Evolutionary conservation across 176 grass and related monocot species (phyloP), one percentile per base, ranked within the genome.

Genomic region (Oryza meyeriana): DNA sequence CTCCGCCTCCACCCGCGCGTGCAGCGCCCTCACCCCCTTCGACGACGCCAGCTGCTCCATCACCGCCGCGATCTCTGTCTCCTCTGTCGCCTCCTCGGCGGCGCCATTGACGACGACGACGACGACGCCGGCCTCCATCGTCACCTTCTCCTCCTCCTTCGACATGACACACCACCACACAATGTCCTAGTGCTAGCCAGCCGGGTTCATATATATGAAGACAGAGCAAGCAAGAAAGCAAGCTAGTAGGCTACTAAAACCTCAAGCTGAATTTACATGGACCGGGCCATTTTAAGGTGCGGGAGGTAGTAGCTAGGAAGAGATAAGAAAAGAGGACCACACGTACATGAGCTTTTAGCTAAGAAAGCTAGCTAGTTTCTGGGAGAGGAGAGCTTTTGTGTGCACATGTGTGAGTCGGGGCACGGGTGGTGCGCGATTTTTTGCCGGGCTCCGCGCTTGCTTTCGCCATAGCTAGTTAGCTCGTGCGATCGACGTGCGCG

Each of bases 291-390:
- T 50, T 14, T 20, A 81, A 71, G 44, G 38, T 67, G 13, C 13
- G 44, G 13, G 13, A 47, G 20, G 18, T 57, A 55, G 48, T 6
- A 6, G 78, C 41, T 17, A 9, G 61, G 83, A 92, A 85, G 84
- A 79, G 92, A 98, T 95, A 95, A 95, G 93, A 80, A 90, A 95
- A 91, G 72, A 93, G 87, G 90, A 85, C 96, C 92, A 94, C 95
- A 84, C 88, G 92, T 84, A 88, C 61, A 82, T 55, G 83, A 80
- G 66, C 61, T 70, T 70, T n/a, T 36, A 20, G 27, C 22, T 26
- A 33, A 33, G 32, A 33, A 4, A n/a, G 16, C 1, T 28, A 10
- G 31, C n/a, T 13, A n/a, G n/a, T 12, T 12, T 16, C 42, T 11
- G 26, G 83, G 8, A n/a, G n/a, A n/a, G n/a, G 34, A 41, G 50